phyloP scores from a whole-genome alignment of 768 basidiomycete genomes.

The Psilocybe azurescens region DNA sequence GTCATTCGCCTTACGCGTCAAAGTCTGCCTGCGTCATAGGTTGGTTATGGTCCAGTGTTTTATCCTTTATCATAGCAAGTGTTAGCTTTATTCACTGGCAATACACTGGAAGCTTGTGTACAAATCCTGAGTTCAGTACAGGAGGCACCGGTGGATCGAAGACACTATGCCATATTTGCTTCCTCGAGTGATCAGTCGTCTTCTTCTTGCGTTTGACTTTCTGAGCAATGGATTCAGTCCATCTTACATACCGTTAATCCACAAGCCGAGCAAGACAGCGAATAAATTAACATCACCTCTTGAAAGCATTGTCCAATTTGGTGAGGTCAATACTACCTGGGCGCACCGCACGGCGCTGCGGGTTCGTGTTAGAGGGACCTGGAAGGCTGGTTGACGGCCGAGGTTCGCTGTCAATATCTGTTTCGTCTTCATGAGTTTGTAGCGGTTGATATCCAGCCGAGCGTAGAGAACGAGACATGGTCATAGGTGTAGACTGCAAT shows the following conservation, averaged over 20 bases:
- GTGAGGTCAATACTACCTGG: constrained; percentile 79
- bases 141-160: constrained; percentile 66
- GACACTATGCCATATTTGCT: constrained; percentile 80
- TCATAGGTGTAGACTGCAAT: not conserved
- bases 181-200: constrained; percentile 62
- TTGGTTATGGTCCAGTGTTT: constrained; percentile 81
- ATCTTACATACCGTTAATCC: constrained; percentile 44
- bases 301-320: constrained; percentile 84
- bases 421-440: constrained; percentile 43
- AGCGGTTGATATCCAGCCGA: constrained; percentile 54
- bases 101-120: constrained; percentile 29
- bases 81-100: not conserved
- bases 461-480: constrained; percentile 39
- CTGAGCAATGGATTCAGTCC: constrained; percentile 88
- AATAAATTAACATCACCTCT: constrained; percentile 52
- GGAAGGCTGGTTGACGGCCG: constrained; percentile 29
- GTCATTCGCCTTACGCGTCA: constrained; percentile 56
- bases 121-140: constrained; percentile 39
- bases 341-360: constrained; percentile 42
- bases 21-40: constrained; percentile 80
- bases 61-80: constrained; percentile 46
- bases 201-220: constrained; percentile 84
- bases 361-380: constrained; percentile 27
- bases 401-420: constrained; percentile 39
- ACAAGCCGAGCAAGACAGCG: not conserved